Evolutionary conservation across 169 alveolate species (phyloP), one percentile per base, ranked within the genome.

Genomic region (Cystoisospora suis): DNA sequence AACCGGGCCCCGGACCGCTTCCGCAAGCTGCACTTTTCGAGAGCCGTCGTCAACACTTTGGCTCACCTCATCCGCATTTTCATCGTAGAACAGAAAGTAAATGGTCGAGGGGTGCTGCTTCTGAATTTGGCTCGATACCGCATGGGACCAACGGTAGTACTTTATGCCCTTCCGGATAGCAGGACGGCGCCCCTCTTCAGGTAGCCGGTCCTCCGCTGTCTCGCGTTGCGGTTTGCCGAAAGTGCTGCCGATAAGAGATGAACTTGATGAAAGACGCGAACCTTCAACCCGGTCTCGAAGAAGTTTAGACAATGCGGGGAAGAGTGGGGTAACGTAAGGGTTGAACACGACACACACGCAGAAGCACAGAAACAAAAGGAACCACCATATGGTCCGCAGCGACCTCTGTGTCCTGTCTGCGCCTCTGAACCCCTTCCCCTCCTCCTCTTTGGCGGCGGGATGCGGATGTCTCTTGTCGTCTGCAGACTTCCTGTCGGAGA

Each of bases 81-180:
- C 83, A 36, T 72, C 83, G 58, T 72, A 72, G 56, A 72, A 72
- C 27, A 72, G 56, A 38, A 72, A 72, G 83, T 27, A 72, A 32
- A 72, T 72, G 9, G 56, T 72, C 4, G 45, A 29, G 32, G 83
- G 58, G 34, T 40, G 58, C 47, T 38, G 83, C 4, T 56, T 47
- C 56, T 72, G 83, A 0, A 72, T n/a, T 34, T 72, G 83, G 27
- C 59, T 17, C 5, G 83, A 36, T 20, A n/a, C 83, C n/a, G 12
- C 32, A 34, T 72, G 83, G 44, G 83, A 72, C 83, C 83, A 72
- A 0, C 56, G 47, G 56, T 9, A 72, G 56, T 72, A 72, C 44
- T 72, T 72, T 5, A 72, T 38, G 38, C 58, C 83, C 44, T 56
- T 72, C 56, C 83, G 0, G 59, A 72, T 40, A 0, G 83, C 47